Conservation (phyloP, 208 protist species). For the Crithidia brevicula region DNA sequence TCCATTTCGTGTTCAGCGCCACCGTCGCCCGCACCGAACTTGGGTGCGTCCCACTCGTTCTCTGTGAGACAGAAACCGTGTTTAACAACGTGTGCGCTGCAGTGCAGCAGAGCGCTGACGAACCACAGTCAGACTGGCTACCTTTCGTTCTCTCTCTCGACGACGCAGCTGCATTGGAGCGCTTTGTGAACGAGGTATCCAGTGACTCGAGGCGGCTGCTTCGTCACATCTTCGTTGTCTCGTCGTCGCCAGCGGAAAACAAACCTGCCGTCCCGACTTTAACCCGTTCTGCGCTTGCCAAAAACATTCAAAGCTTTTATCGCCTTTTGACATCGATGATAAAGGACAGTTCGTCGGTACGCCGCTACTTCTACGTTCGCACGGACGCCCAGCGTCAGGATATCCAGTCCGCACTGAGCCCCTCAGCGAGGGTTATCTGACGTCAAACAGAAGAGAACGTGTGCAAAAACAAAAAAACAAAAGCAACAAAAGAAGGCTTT, state of each 20-base stretch:
- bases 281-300: background rate
- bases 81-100: background rate
- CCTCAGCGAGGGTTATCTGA: background rate
- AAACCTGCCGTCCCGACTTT: background rate
- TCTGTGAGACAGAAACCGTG: constrained; percentile 18
- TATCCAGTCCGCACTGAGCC: background rate
- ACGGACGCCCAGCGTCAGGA: background rate
- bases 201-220: background rate
- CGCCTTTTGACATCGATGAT: no score
- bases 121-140: background rate
- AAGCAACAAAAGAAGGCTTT: background rate
- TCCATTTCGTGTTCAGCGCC: constrained; percentile 17
- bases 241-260: background rate
- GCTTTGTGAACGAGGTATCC: background rate
- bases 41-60: constrained; percentile 11
- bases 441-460: background rate
- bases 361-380: constrained; percentile 11
- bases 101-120: background rate
- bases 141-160: constrained; percentile 16
- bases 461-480: background rate
- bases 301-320: background rate
- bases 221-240: constrained; percentile 21
- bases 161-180: background rate
- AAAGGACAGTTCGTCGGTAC: background rate
- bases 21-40: constrained; percentile 16